These are phyloP conservation scores for Calycina herbarum DNA, from an alignment of 2,329 filamentous ascomycete species.

Conservation along the genomic window DNA sequence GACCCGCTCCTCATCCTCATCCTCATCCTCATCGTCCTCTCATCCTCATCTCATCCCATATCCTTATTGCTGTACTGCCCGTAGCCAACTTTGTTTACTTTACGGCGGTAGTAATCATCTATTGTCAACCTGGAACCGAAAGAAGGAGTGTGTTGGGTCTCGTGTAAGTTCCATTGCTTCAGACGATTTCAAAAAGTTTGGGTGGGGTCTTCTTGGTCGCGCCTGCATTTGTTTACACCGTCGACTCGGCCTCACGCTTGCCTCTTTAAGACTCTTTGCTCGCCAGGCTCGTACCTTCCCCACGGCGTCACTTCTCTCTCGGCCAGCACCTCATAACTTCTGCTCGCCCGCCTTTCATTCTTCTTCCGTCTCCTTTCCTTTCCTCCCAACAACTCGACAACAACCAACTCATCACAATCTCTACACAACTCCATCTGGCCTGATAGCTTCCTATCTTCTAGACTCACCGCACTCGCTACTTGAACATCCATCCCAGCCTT, in stretches of 20 bases:
- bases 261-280: background rate
- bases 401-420: conserved; percentile 33
- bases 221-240: background rate
- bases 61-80: background rate
- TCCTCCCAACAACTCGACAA: conserved; percentile 12
- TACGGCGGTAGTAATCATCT: background rate
- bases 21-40: background rate
- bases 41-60: conserved; percentile 5
- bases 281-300: background rate
- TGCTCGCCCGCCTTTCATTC: background rate
- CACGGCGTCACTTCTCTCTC: background rate
- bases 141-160: background rate
- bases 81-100: conserved; percentile 5
- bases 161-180: conserved; percentile 1
- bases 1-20: background rate
- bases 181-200: background rate
- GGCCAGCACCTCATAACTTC: conserved; percentile 3
- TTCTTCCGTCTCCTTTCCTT: conserved; percentile 14
- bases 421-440: conserved; percentile 37
- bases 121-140: background rate
- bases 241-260: conserved; percentile 7
- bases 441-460: conserved; percentile 41
- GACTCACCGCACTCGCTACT: conserved; percentile 36
- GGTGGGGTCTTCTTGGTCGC: background rate
- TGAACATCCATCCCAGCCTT: conserved; percentile 28